phyloP scores from a whole-genome alignment of 352 stramenopile species.

The Phytophthora podocarpi region DNA sequence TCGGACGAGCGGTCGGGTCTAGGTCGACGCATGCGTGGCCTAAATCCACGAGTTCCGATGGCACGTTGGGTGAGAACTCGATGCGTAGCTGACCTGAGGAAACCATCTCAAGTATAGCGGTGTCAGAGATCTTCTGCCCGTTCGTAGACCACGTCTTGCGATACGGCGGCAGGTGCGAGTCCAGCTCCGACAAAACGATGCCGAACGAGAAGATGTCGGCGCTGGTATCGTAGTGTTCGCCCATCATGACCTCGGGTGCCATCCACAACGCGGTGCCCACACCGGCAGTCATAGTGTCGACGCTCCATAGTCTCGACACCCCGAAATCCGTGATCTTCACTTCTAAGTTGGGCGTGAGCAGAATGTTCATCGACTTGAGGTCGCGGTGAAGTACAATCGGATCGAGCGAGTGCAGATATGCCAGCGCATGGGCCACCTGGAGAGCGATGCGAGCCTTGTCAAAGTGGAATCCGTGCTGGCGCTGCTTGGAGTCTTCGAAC shows the following conservation, averaged over 20 bases:
- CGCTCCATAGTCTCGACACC: constrained; percentile 39
- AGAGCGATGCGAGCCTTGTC: constrained; percentile 39
- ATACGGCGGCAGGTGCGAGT: constrained; percentile 45
- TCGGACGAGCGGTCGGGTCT: constrained; percentile 29
- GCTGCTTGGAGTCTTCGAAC: constrained; percentile 14
- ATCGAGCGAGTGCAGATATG: constrained; percentile 50
- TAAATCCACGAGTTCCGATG: constrained; percentile 19
- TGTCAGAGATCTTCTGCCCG: constrained; percentile 32
- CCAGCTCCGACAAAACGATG: constrained; percentile 43
- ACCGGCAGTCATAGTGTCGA: constrained; percentile 52
- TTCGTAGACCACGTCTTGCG: constrained; percentile 2
- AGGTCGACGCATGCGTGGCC: constrained; percentile 36
- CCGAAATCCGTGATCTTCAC: constrained; percentile 71
- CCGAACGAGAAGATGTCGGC: constrained; percentile 57
- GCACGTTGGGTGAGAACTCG: constrained; percentile 37
- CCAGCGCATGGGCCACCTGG: constrained; percentile 38
- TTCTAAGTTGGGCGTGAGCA: constrained; percentile 34
- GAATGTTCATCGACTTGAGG: constrained; percentile 59
- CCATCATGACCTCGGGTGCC: constrained; percentile 62
- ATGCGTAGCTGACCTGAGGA: constrained; percentile 28
- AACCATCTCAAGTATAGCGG: constrained; percentile 40
- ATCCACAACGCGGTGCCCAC: constrained; percentile 51
- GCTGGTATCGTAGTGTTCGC: constrained; percentile 47
- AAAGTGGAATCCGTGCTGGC: constrained; percentile 23
- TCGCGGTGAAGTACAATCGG: constrained; percentile 48